Base-by-base conservation (phyloP, 208 protist species). In the Trypanosoma caninum region DNA sequence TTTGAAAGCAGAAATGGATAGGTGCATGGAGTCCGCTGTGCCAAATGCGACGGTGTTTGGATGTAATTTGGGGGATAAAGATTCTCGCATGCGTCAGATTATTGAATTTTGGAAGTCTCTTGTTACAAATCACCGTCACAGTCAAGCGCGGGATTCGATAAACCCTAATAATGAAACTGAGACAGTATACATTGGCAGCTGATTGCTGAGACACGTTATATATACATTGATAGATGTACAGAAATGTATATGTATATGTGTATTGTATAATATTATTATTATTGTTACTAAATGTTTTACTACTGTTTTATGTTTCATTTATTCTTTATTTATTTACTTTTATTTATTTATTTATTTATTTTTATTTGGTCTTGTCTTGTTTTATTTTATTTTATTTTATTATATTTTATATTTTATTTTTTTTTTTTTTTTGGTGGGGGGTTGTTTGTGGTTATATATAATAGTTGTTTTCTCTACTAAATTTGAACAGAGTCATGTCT, bases 401-500 rank as follows among this genome's bases (percentile, higher is more conserved):
- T 70, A 45, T 35, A 27, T 50, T 51, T 40, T 23, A 57, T 40
- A 38, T 57, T 65, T 22, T 62, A 25, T 35, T 61, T 58, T 62
- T 42, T 45, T 35, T 69, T 69, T 47, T 47, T 54, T 66, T 10
- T 53, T 58, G 42, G 11, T 51, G 52, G 63, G 0, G 56, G 25
- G 10, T 33, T 38, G 10, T 37, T 52, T 52, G 25, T 46, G 7
- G 4, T 2, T 37, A 8, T 44, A 40, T 42, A 35, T 52, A 60
- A 44, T 31, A 47, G 16, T 40, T 20, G n/a, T n/a, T n/a, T n/a
- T n/a, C n/a, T n/a, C n/a, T n/a, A n/a, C n/a, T n/a, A n/a, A n/a
- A n/a, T n/a, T 45, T 41, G 30, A 44, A 27, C 18, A 57, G 11
- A 50, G 34, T 59, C 33, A 97, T 98, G 97, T 92, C 87, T 68